Percentiles rank a stretch among this genome's conserved stretches.
Evolutionary conservation across 2,329 filamentous ascomycete genomes (phyloP).

Genomic region (Claviceps maximensis): DNA sequence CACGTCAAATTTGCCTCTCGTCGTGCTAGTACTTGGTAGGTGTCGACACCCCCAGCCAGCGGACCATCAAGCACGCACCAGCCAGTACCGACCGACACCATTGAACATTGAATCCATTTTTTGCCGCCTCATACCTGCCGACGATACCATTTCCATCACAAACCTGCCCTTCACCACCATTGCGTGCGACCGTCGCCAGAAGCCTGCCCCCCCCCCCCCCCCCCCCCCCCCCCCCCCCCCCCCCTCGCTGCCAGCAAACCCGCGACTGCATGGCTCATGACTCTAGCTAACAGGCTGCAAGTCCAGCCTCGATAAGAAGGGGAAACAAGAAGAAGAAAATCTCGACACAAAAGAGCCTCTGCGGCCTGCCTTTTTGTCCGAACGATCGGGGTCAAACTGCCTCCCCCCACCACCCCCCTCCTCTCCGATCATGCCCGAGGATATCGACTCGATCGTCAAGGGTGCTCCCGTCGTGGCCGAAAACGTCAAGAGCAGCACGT

Average conservation of each 20-base stretch:
- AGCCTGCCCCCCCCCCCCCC: too few relatives aligned
- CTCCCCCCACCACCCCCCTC: neutral
- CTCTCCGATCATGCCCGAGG: slow-evolving; percentile 41
- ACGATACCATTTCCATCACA: neutral
- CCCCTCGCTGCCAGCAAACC: neutral
- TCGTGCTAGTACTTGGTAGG: too few relatives aligned
- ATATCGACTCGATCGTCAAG: slow-evolving; percentile 83
- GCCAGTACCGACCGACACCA: too few relatives aligned
- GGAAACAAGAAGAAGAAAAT: neutral
- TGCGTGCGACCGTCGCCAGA: neutral
- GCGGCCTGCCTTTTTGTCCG: too few relatives aligned
- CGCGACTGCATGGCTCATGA: slow-evolving; percentile 3
- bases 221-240: neutral
- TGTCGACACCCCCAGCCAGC: too few relatives aligned
- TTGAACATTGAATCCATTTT: too few relatives aligned
- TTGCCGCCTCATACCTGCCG: neutral
- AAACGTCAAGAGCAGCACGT: slow-evolving; percentile 24
- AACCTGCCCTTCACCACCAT: neutral
- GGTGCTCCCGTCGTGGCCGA: slow-evolving; percentile 57
- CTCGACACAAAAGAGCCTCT: neutral
- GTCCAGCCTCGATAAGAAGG: neutral
- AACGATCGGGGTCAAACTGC: too few relatives aligned
- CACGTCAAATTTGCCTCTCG: neutral
- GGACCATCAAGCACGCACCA: neutral
- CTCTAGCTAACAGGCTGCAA: slow-evolving; percentile 1